Evolutionary conservation across 495 filamentous ascomycete species (phyloP).

Genomic region (Penicillium maclennaniae): DNA sequence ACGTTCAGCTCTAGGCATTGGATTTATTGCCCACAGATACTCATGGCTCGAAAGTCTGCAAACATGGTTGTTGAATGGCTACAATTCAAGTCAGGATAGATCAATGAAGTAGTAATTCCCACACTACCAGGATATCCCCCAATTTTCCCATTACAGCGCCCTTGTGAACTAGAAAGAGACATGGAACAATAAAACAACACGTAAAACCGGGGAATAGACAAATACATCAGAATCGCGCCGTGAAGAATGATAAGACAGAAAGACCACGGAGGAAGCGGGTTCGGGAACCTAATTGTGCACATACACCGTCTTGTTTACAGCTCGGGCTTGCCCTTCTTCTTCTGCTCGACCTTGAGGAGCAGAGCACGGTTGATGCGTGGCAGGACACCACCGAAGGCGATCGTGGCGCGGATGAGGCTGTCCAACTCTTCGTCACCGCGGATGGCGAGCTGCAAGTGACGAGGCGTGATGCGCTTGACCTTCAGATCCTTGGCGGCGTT

Average conservation of each 20-base stretch:
- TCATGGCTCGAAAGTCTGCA: neutral
- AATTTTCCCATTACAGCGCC: constrained; percentile 48
- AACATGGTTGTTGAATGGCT: neutral
- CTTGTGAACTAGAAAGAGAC: constrained; percentile 32
- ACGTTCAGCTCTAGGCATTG: too few relatives aligned
- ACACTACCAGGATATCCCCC: constrained; percentile 38
- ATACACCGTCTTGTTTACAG: constrained; percentile 27
- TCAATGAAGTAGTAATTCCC: constrained; percentile 28
- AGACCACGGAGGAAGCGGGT: constrained; percentile 11
- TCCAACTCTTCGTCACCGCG: constrained; percentile 98
- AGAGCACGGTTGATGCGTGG: constrained; percentile 98
- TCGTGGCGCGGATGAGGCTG: constrained; percentile 94
- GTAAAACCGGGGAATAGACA: constrained; percentile 31
- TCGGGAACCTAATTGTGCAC: neutral
- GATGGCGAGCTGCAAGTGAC: constrained; percentile 96
- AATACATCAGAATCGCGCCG: constrained; percentile 29
- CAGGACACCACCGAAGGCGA: constrained; percentile 96
- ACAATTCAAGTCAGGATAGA: neutral
- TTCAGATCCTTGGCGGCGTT: constrained; percentile 99
- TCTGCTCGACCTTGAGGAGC: constrained; percentile 97
- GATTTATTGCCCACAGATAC: neutral
- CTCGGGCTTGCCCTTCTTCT: constrained; percentile 86
- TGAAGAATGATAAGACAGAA: constrained; percentile 22
- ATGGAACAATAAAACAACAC: constrained; percentile 18
- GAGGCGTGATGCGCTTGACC: constrained; percentile 99